phyloP scores from a whole-genome alignment of 1,284 basidiomycete genomes.

The Tylopilus orsonianus region DNA sequence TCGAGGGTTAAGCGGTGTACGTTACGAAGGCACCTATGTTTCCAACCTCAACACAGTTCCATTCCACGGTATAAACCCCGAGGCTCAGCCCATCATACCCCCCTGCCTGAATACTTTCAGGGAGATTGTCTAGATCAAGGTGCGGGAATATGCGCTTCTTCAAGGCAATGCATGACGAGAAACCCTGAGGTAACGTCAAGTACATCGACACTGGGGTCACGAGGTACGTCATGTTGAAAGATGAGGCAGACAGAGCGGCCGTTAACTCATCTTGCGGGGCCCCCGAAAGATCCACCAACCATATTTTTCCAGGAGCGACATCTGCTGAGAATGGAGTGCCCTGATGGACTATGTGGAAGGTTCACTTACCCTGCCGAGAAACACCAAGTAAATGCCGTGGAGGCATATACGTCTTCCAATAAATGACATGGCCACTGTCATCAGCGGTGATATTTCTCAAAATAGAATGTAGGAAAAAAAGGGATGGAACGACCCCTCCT shows the following conservation, averaged over 20 bases:
- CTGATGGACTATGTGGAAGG: background rate
- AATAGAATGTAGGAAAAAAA: conserved; percentile 35
- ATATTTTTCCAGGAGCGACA: conserved; percentile 10
- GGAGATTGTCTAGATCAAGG: conserved; percentile 40
- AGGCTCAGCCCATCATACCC: conserved; percentile 33
- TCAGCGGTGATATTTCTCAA: conserved; percentile 8
- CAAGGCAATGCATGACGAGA: conserved; percentile 24
- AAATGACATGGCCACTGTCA: conserved; percentile 28
- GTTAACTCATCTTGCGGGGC: conserved; percentile 18
- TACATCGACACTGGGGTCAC: conserved; percentile 35
- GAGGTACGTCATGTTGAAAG: conserved; percentile 24
- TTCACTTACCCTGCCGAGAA: conserved; percentile 23
- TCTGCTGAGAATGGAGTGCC: conserved; percentile 20
- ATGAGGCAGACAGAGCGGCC: conserved; percentile 16
- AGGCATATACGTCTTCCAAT: conserved; percentile 45
- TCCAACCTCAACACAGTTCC: conserved; percentile 9
- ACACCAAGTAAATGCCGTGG: conserved; percentile 38
- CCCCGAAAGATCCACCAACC: conserved; percentile 32
- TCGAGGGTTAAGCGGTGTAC: no score
- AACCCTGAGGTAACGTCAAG: conserved; percentile 11
- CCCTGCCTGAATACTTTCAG: conserved; percentile 34
- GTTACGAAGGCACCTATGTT: conserved; percentile 4
- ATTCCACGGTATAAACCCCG: conserved; percentile 30
- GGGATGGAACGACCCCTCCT: conserved; percentile 42
- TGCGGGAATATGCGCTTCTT: conserved; percentile 35